phyloP scores from a whole-genome alignment of 352 stramenopile species.

The Phytophthora ramorum region DNA sequence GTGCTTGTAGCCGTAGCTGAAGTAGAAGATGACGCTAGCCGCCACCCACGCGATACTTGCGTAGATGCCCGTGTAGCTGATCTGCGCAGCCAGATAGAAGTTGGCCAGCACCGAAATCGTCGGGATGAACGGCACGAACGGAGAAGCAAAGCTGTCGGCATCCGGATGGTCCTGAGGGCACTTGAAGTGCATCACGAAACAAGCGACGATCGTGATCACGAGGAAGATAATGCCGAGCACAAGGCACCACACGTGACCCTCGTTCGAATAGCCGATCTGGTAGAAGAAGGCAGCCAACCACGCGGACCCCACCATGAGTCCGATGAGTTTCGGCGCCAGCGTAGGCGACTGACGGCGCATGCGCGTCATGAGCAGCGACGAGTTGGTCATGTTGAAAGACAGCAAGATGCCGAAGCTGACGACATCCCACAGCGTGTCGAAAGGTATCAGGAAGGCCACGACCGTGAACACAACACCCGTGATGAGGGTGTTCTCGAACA shows the following conservation, averaged over 20 bases:
- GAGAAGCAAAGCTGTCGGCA: constrained; percentile 58
- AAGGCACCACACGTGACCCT: constrained; percentile 41
- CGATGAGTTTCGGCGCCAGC: constrained; percentile 52
- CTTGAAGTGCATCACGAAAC: constrained; percentile 58
- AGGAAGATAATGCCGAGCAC: constrained; percentile 60
- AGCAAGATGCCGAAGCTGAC: constrained; percentile 90
- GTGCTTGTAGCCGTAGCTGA: constrained; percentile 78
- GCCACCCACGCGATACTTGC: constrained; percentile 61
- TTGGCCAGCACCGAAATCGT: constrained; percentile 63
- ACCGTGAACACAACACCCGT: constrained; percentile 69
- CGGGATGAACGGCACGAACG: constrained; percentile 76
- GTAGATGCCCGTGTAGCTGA: constrained; percentile 59
- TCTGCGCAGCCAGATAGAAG: constrained; percentile 77
- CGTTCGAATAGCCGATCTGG: constrained; percentile 73
- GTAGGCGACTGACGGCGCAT: constrained; percentile 62
- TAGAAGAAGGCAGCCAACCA: constrained; percentile 66
- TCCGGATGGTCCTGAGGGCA: constrained; percentile 60
- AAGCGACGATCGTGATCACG: constrained; percentile 37
- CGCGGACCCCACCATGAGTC: constrained; percentile 44
- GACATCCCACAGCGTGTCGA: constrained; percentile 86
- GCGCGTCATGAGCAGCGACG: constrained; percentile 77
- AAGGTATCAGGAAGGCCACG: constrained; percentile 79
- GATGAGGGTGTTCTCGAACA: constrained; percentile 84
- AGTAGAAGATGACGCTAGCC: constrained; percentile 74
- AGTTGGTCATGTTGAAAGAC: constrained; percentile 90